Base-by-base conservation (phyloP, 202 grass and related monocot species). In the Setaria viridis region DNA sequence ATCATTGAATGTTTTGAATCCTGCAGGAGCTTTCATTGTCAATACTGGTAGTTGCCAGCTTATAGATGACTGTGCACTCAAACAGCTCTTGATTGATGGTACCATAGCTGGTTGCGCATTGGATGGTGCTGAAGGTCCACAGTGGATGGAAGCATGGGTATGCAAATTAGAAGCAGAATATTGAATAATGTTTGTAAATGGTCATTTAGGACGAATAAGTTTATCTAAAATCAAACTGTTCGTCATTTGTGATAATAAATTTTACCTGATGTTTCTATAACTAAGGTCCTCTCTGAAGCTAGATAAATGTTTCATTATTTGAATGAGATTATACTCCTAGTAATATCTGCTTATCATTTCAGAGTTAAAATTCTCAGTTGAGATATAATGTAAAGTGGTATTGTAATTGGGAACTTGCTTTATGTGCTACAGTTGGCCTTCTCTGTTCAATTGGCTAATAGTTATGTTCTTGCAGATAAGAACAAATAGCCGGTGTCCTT, bases 111-210 rank as follows among this genome's bases (percentile, higher is more conserved):
- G 93, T 53, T 98, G 93, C 78, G 95, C 95, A 48, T 87, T 95
- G 74, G 93, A 95, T 89, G 95, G 95, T 41, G 95, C 86, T 88
- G 93, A 98, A 92, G 95, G 91, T 25, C 95, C 93, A 79, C 95
- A 98, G 79, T 98, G 95, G 95, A 98, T 95, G 95, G 95, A 98
- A 90, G 95, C 95, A 55, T 98, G 95, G 95, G 93, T 98, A 98
- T 55, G 92, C 77, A 84, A 80, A 82, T 85, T 86, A 76, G 64
- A 70, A 59, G 76, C 70, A 82, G 34, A 75, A 13, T 92, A 86
- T 81, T 74, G 72, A 48, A 82, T 70, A 62, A 11, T 84, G 11
- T 45, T 54, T 55, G 62, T 67, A 34, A 90, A 78, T 82, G 78
- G 10, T 87, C 56, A 79, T 64, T 82, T 59, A 64, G 57, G 45